Evolutionary conservation across 2,329 filamentous ascomycete genomes (phyloP).

Genomic region (Onygenales sp.): DNA sequence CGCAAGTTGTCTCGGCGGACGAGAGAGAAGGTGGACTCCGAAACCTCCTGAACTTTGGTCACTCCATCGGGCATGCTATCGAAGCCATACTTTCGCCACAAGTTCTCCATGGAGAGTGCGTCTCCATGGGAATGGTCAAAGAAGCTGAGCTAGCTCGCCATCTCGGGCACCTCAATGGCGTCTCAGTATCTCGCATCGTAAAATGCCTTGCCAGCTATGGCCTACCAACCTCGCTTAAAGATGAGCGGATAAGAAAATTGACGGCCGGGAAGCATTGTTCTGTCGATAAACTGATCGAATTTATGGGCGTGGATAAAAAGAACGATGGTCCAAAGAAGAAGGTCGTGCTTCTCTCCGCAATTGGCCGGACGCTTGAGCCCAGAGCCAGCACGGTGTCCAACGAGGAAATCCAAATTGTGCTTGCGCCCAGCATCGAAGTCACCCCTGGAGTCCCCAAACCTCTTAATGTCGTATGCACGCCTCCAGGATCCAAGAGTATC

Average conservation of each 20-base stretch:
- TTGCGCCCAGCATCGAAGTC: constrained; percentile 70
- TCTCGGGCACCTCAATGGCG: constrained; percentile 73
- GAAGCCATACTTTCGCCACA: constrained; percentile 94
- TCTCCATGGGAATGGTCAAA: constrained; percentile 97
- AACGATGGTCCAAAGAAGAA: constrained; percentile 94
- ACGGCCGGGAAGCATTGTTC: constrained; percentile 82
- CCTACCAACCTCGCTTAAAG: constrained; percentile 72
- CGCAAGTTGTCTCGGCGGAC: constrained; percentile 85
- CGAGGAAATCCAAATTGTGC: constrained; percentile 66
- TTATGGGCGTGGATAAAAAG: constrained; percentile 99
- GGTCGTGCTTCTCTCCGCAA: constrained; percentile 81
- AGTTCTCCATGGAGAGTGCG: constrained; percentile 88
- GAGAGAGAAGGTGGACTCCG: constrained; percentile 89
- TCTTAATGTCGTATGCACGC: constrained; percentile 65
- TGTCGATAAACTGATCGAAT: constrained; percentile 73
- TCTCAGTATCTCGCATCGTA: constrained; percentile 76
- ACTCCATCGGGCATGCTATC: constrained; percentile 94
- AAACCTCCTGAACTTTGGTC: constrained; percentile 93
- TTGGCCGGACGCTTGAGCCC: constrained; percentile 78
- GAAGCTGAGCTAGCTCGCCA: constrained; percentile 89
- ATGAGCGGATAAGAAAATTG: constrained; percentile 71
- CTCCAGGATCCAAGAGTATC: constrained; percentile 94
- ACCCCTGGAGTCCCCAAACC: constrained; percentile 58
- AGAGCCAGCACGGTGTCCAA: constrained; percentile 87
- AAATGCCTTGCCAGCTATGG: constrained; percentile 96